These are phyloP conservation scores for Calocybe cyanea DNA, from an alignment of 768 basidiomycete species.

Conservation along the genomic window DNA sequence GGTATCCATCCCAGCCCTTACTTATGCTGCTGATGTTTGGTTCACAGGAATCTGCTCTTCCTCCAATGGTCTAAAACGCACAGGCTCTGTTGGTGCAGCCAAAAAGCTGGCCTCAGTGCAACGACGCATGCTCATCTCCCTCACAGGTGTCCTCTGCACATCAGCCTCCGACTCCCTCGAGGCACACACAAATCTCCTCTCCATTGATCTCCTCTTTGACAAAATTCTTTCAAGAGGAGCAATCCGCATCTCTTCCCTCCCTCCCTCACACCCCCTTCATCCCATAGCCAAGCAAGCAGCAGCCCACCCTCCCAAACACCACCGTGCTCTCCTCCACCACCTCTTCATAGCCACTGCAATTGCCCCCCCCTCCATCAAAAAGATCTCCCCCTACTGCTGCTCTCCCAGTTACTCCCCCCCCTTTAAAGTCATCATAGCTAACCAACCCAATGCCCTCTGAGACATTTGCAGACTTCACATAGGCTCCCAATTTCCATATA, in stretches of 20 bases:
- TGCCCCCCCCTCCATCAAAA: background rate
- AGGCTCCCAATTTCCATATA: background rate
- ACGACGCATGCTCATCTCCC: background rate
- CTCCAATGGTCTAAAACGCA: conserved; percentile 2
- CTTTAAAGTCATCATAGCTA: background rate
- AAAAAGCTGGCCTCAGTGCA: conserved; percentile 6
- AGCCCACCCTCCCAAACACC: background rate
- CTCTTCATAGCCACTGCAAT: conserved; percentile 6
- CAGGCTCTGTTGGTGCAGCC: conserved; percentile 1
- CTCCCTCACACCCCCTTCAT: conserved; percentile 2
- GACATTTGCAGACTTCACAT: too few species aligned
- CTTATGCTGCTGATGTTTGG: conserved; percentile 5
- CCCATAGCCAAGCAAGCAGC: background rate
- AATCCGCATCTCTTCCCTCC: conserved; percentile 5
- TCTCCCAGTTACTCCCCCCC: conserved; percentile 3
- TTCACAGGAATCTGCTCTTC: conserved; percentile 2
- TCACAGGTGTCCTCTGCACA: conserved; percentile 8
- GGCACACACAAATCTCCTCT: conserved; percentile 9
- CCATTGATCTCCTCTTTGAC: background rate
- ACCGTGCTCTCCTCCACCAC: background rate
- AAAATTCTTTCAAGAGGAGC: conserved; percentile 1
- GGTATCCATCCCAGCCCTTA: conserved; percentile 6
- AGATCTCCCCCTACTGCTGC: background rate
- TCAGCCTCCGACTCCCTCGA: conserved; percentile 7
- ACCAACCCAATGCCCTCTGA: background rate